Percentiles rank a stretch among this genome's conserved stretches.
Evolutionary conservation across 1,284 basidiomycete genomes (phyloP).

Genomic region (Sanghuangporus baumii): DNA sequence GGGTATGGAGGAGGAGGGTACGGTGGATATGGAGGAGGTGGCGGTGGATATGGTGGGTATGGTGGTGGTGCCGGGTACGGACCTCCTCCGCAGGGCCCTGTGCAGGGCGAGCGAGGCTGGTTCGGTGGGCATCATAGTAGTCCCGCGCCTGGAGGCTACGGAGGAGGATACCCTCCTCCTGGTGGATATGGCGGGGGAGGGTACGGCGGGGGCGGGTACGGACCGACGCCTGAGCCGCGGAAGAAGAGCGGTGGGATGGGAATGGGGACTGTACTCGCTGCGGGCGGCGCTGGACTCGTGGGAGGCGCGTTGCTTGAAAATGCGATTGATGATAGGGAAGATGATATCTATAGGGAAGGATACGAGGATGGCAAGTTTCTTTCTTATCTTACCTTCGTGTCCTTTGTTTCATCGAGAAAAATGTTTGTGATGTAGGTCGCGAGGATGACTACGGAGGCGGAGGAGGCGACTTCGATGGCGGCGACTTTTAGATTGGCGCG

Average conservation of each 20-base stretch:
- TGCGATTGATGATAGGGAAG: conserved; percentile 42
- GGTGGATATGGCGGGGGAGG: neutral
- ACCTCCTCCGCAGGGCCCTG: conserved; percentile 1
- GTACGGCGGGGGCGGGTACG: neutral
- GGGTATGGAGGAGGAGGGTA: conserved; percentile 10
- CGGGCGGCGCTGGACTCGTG: conserved; percentile 49
- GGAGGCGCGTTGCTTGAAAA: conserved; percentile 51
- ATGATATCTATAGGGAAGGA: conserved; percentile 31
- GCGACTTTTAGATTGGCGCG: neutral
- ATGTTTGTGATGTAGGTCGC: neutral
- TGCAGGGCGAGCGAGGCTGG: conserved; percentile 22
- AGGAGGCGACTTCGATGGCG: neutral
- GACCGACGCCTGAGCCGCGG: conserved; percentile 22
- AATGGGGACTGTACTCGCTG: conserved; percentile 31
- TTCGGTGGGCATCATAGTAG: conserved; percentile 25
- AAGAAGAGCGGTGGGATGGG: conserved; percentile 38
- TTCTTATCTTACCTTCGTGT: conserved; percentile 12
- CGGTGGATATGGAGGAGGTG: conserved; percentile 14
- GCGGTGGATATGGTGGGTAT: conserved; percentile 12
- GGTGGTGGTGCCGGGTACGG: conserved; percentile 5
- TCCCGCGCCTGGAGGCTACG: neutral
- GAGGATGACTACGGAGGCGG: neutral
- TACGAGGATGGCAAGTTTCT: conserved; percentile 34
- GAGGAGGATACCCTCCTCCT: conserved; percentile 23
- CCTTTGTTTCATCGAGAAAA: neutral